Evolutionary conservation across 2,329 filamentous ascomycete genomes (phyloP).

Genomic region (Kalaharituber pfeilii): DNA sequence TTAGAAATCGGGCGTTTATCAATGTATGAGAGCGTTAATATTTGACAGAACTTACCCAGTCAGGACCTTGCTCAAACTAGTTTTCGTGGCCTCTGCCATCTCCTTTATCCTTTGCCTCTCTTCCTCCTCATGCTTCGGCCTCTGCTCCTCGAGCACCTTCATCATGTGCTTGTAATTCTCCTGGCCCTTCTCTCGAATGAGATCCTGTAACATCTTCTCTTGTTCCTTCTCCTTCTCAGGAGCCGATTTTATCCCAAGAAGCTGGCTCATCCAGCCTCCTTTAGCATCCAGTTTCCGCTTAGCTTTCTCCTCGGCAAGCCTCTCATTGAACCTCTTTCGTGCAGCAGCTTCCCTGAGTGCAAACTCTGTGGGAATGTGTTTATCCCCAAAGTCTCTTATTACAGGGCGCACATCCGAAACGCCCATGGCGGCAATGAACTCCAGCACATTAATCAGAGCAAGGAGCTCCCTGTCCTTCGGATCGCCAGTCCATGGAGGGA

Average conservation of each 20-base stretch:
- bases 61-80: slow-evolving; percentile 32
- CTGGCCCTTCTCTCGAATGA: slow-evolving; percentile 79
- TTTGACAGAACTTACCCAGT: slow-evolving; percentile 16
- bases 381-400: slow-evolving; percentile 63
- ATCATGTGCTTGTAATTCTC: slow-evolving; percentile 79
- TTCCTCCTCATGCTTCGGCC: slow-evolving; percentile 89
- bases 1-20: background rate
- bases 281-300: slow-evolving; percentile 41
- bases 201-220: slow-evolving; percentile 93
- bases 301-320: slow-evolving; percentile 50
- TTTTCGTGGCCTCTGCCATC: slow-evolving; percentile 79
- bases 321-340: slow-evolving; percentile 66
- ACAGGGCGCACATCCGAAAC: slow-evolving; percentile 73
- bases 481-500: slow-evolving; percentile 79
- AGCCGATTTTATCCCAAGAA: slow-evolving; percentile 64
- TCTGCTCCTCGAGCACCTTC: slow-evolving; percentile 79
- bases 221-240: slow-evolving; percentile 48
- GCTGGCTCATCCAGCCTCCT: slow-evolving; percentile 50
- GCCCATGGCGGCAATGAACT: slow-evolving; percentile 91
- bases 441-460: slow-evolving; percentile 81
- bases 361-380: slow-evolving; percentile 78
- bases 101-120: slow-evolving; percentile 75
- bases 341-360: slow-evolving; percentile 71
- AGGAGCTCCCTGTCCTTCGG: slow-evolving; percentile 72
- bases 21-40: too few relatives aligned